Evolutionary conservation across 2,329 filamentous ascomycete genomes (phyloP), one percentile per base, ranked within the genome.

Genomic region (Apiospora marii): DNA sequence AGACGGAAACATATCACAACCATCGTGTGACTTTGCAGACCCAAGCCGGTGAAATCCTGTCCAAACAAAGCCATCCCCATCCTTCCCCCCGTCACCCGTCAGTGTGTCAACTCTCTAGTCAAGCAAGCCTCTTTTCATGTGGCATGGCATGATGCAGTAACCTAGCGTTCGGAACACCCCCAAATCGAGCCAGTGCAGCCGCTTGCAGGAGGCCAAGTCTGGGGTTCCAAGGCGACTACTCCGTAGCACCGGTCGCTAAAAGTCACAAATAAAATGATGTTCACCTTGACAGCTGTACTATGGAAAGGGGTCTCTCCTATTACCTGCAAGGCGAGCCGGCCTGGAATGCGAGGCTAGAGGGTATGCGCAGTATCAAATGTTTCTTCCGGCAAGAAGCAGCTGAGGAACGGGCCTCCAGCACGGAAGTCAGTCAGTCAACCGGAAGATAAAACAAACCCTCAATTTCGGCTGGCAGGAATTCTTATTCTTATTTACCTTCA

Each of bases 181-280:
- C 58, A 64, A 64, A 64, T 64, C 58, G 22, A 64, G 58, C 58
- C 58, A 41, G 22, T n/a, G 58, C 58, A 64, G 58, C 58, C 58
- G 58, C 58, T 64, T 41, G 27, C 27, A 58, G 58, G 34, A 64
- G 58, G 22, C 58, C 22, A 58, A 64, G 58, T 64, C 58, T 64
- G 58, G 58, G 58, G 58, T 64, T 41, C 58, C 58, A 64, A 19
- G 22, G 24, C 34, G 30, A 37, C 51, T 61, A 30, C 27, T 30
- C 27, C 27, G 27, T 30, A 58, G 27, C 7, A 61, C 27, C 51
- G 30, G 53, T 41, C 34, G 41, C 34, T 37, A n/a, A 41, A n/a
- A 41, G 58, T 41, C 30, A 34, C 53, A 37, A 61, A 61, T 27
- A 61, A 61, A 37, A 61, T n/a, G 16, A 61, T 61, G 53, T 37